Conservation (phyloP, 331 rosid species). For the Malus hybrid region DNA sequence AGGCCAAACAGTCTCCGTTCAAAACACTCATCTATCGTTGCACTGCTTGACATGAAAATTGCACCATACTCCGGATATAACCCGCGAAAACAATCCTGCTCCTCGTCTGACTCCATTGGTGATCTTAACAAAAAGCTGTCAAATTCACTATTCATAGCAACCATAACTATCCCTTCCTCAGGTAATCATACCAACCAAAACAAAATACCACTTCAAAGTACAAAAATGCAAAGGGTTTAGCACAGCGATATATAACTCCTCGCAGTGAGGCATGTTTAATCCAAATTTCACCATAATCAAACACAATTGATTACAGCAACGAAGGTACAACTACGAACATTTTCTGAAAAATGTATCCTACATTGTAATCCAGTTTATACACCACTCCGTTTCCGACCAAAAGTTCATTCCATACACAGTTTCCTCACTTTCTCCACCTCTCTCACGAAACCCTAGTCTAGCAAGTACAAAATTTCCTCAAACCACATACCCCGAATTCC, state of each 20-base stretch:
- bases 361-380: not conserved
- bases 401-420: not conserved
- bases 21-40: constrained; percentile 37
- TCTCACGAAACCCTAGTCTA: not conserved
- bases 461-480: not conserved
- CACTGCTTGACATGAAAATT: constrained; percentile 53
- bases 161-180: not conserved
- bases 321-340: not conserved
- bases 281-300: not conserved
- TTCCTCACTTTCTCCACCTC: not conserved
- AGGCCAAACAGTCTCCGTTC: constrained; percentile 42
- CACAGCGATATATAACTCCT: not conserved
- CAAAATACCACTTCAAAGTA: not conserved
- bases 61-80: constrained; percentile 43
- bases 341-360: not conserved
- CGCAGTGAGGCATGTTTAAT: not conserved
- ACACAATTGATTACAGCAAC: not conserved
- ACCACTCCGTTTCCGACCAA: not conserved
- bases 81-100: not conserved
- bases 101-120: not conserved
- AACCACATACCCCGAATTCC: not conserved
- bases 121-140: not conserved
- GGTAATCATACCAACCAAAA: not conserved
- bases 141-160: constrained; percentile 1
- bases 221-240: not conserved